These are phyloP conservation scores for Citrullus amarus DNA, from an alignment of 306 rosid genomes.

Conservation along the genomic window DNA sequence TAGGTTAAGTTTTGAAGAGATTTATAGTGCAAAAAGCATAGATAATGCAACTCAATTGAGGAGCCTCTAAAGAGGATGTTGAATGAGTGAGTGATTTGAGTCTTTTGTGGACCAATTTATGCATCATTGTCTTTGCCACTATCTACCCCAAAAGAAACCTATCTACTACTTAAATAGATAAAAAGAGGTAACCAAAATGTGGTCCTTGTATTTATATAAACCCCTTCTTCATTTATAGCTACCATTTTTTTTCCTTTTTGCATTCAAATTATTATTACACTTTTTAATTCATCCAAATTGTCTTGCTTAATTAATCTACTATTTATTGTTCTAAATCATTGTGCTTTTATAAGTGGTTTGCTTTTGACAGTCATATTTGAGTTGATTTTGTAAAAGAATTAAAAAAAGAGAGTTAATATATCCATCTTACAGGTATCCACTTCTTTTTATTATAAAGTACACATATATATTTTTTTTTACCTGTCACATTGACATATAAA, in stretches of 20 bases:
- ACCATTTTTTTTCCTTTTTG: not conserved
- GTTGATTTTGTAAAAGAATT: too few relatives aligned
- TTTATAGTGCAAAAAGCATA: not conserved
- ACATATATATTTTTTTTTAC: too few relatives aligned
- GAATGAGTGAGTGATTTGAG: not conserved
- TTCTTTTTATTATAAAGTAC: too few relatives aligned
- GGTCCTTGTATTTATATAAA: not conserved
- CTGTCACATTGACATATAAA: too few relatives aligned
- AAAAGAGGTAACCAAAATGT: not conserved
- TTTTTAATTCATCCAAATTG: not conserved
- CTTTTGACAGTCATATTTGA: too few relatives aligned
- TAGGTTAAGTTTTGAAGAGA: not conserved
- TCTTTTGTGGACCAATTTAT: conserved; percentile 9
- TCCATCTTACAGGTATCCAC: too few relatives aligned
- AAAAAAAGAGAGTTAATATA: too few relatives aligned
- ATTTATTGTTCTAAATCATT: not conserved
- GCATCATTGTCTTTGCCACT: conserved; percentile 8
- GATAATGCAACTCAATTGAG: not conserved
- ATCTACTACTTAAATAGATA: not conserved
- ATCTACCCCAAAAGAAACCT: not conserved
- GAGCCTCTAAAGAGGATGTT: not conserved
- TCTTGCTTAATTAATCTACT: not conserved
- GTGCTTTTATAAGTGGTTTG: not conserved
- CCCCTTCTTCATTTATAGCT: too few relatives aligned
- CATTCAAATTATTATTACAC: not conserved